Evolutionary conservation across 2,329 filamentous ascomycete species (phyloP), one percentile per base, ranked within the genome.

Genomic region (Cytospora mali): DNA sequence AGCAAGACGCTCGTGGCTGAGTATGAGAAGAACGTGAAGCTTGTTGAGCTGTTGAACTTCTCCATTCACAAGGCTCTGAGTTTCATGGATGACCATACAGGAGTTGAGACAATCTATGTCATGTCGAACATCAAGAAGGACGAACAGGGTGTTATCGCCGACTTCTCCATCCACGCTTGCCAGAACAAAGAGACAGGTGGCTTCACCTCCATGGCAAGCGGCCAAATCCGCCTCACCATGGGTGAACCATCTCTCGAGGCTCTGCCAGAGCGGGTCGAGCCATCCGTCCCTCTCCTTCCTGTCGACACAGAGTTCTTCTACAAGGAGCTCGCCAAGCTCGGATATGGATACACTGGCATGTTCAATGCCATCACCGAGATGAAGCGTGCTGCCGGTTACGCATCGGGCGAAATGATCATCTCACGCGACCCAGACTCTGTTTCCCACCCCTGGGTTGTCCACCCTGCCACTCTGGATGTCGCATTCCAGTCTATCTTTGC

Each of bases 41-140:
- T 66, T 3, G 21, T 67, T 21, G 67, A 71, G 52, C 42, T 73
- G 2, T 25, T 61, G 1, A 28, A 71, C n/a, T 52, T 72, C 1
- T 48, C 46, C 9, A 68, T 73, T 29, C 65, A 60, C 13, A 53
- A 58, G 35, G 70, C 67, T 9, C 51, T 69, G 42, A 55, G 54
- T 1, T 67, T 70, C 50, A 65, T 67, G 27, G 61, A 66, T 10
- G 61, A 48, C 14, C 56, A 61, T 21, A 50, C 46, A 6, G 55
- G 55, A 7, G 58, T 65, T 21, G 65, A 66, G 54, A 62, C 55
- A 16, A 57, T 46, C 51, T 58, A 11, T 31, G 35, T 16, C 35
- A 49, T 3, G 50, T 52, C 52, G 18, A 48, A 54, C 35, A 49
- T 53, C 23, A 33, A 16, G 23, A 51, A 35, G 27, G n/a, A n/a